phyloP scores from a whole-genome alignment of 495 filamentous ascomycete genomes.

The Penicillium tannophilum region DNA sequence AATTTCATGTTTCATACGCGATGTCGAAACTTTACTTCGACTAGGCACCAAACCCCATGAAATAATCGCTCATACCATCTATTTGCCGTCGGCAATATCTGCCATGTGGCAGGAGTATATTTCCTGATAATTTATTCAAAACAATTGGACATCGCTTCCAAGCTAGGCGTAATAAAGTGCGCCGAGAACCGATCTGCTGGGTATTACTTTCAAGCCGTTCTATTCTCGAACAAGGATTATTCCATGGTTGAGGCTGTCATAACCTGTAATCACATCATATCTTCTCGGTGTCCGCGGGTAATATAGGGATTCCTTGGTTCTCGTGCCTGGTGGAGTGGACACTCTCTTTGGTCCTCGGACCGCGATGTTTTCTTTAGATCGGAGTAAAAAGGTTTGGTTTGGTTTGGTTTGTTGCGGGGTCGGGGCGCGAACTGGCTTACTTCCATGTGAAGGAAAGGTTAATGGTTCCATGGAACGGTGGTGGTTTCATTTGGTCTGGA shows the following conservation, averaged over 20 bases:
- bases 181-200: constrained; percentile 1
- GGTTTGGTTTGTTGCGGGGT: constrained; percentile 7
- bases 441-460: constrained; percentile 3
- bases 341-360: background rate
- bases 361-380: constrained; percentile 9
- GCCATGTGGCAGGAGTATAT: background rate
- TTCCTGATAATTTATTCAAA: background rate
- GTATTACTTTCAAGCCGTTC: background rate
- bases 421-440: background rate
- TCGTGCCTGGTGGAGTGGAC: background rate
- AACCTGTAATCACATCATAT: background rate
- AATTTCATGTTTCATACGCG: constrained; percentile 1
- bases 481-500: constrained; percentile 1
- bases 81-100: background rate
- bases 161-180: background rate
- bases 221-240: background rate
- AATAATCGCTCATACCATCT: constrained; percentile 3
- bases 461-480: constrained; percentile 1
- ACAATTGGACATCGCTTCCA: background rate
- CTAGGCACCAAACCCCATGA: constrained; percentile 9
- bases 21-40: constrained; percentile 10
- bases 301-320: background rate
- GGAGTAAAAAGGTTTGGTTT: background rate
- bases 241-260: background rate
- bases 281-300: background rate